A percentile compares a stretch with the other conserved stretches of the same genome.
Conservation (phyloP, 805 yeast genomes). For the Cyberlindnera xishuangbannaensis region DNA sequence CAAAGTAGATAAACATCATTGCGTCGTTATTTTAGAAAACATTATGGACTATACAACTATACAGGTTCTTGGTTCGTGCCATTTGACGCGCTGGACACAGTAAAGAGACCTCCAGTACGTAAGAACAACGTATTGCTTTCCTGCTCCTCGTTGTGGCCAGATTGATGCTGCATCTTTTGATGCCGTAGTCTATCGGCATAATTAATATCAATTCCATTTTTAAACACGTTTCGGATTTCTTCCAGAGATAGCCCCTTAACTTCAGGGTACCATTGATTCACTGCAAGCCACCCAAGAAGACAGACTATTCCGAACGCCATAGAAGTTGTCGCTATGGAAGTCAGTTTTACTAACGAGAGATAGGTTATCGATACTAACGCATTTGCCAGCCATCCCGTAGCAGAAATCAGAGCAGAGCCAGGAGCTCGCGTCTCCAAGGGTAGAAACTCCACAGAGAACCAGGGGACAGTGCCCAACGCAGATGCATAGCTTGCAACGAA, state of each 20-base stretch:
- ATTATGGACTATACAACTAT: too few relatives aligned
- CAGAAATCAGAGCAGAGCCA: constrained; percentile 37
- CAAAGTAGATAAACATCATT: too few relatives aligned
- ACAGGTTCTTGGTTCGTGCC: too few relatives aligned
- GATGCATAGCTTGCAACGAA: constrained; percentile 39
- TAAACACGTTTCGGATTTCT: constrained; percentile 35
- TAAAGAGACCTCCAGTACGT: too few relatives aligned
- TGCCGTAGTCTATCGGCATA: constrained; percentile 18
- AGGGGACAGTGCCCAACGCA: constrained; percentile 40
- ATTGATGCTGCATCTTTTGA: too few relatives aligned
- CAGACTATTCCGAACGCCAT: constrained; percentile 30
- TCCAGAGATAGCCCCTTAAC: constrained; percentile 40
- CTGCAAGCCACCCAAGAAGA: constrained; percentile 33
- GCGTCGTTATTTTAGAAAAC: too few relatives aligned
- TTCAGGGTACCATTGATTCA: constrained; percentile 37
- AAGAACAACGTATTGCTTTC: too few relatives aligned
- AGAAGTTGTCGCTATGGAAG: constrained; percentile 31
- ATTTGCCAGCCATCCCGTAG: constrained; percentile 38
- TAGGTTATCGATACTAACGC: constrained; percentile 31
- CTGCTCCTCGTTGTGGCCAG: too few relatives aligned
- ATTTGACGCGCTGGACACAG: too few relatives aligned
- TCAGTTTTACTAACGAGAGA: constrained; percentile 26
- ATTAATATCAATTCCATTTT: constrained; percentile 34
- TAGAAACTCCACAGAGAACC: constrained; percentile 40
- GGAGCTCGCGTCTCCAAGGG: constrained; percentile 37